Evolutionary conservation across 441 rosid species (phyloP), one percentile per base, ranked within the genome.

Genomic region (Biscutella auriculata): DNA sequence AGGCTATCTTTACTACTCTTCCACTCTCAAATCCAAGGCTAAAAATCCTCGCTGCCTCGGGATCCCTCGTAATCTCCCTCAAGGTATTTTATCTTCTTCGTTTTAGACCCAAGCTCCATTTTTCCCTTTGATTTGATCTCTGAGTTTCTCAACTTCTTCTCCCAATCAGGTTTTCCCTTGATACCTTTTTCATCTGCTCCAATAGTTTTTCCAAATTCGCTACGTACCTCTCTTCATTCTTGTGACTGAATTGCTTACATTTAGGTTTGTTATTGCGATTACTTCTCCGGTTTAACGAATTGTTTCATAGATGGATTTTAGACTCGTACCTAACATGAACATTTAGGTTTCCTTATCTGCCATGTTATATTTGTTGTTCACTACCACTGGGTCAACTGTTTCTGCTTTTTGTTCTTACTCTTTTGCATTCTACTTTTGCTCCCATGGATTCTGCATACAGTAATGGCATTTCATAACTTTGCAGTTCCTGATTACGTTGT

Each of bases 31-130:
- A 76, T 76, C 92, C 55, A 76, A 76, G 32, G 58, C 73, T 62
- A 71, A 57, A 11, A 73, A 68, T 39, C 96, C 96, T 74, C 85
- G 87, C 41, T 85, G 89, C 74, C 37, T 85, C 59, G 96, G 96
- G 50, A 47, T 88, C 68, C 83, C 84, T 51, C 80, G 81, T 35
- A 43, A 81, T 48, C 83, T 80, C 26, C 77, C 59, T 9, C 80
- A 68, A 62, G 83, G 91, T 82, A 46, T n/a, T 15, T 19, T 19
- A 19, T 19, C 23, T 19, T 19, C 5, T 23, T 13, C 1, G 27
- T n/a, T 34, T 0, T 6, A 3, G 14, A 6, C 3, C 4, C 2
- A 11, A 30, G 9, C 47, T 44, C 12, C 2, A 56, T 9, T 28
- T 19, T 30, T 19, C n/a, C 44, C 11, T 30, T 29, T 14, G 11